Evolutionary conservation across 2,329 filamentous ascomycete genomes (phyloP).

Genomic region (Capronia americana): DNA sequence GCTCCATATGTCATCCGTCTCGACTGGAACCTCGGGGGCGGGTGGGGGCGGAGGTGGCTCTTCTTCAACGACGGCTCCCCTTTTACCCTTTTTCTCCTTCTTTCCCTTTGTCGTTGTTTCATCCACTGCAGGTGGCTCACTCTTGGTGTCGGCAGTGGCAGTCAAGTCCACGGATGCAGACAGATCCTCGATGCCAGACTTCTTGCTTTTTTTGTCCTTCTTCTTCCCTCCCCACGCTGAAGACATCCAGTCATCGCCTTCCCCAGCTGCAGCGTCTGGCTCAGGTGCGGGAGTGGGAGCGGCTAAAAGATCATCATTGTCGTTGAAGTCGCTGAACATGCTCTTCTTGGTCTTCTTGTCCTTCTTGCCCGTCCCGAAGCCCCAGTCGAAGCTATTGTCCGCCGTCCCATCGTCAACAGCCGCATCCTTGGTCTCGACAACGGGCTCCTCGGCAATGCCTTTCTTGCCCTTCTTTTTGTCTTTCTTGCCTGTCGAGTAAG

Average conservation of each 20-base stretch:
- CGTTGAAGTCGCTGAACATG: conserved; percentile 39
- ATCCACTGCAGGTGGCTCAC: conserved; percentile 39
- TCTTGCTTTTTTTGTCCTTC: conserved; percentile 53
- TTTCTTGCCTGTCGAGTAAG: conserved; percentile 38
- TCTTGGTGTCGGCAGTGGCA: conserved; percentile 34
- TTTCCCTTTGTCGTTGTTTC: conserved; percentile 35
- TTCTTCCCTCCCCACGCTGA: conserved; percentile 46
- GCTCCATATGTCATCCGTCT: conserved; percentile 39
- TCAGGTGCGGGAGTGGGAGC: conserved; percentile 43
- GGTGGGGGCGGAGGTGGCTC: conserved; percentile 31
- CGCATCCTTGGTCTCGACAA: conserved; percentile 29
- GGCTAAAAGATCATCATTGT: conserved; percentile 41
- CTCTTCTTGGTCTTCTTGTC: conserved; percentile 48
- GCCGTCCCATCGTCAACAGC: conserved; percentile 16
- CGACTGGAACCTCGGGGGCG: conserved; percentile 35
- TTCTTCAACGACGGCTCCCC: conserved; percentile 34
- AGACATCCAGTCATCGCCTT: conserved; percentile 48
- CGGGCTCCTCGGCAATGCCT: conserved; percentile 34
- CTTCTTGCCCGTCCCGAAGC: conserved; percentile 51
- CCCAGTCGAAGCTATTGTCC: conserved; percentile 37
- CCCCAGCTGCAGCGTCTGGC: conserved; percentile 40
- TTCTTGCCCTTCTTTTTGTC: conserved; percentile 45
- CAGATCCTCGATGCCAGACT: conserved; percentile 41
- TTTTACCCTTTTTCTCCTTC: conserved; percentile 40
- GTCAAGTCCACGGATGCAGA: conserved; percentile 38